These are phyloP conservation scores for Aureobasidium sp. DNA, from an alignment of 2,329 filamentous ascomycete species.

Conservation along the genomic window DNA sequence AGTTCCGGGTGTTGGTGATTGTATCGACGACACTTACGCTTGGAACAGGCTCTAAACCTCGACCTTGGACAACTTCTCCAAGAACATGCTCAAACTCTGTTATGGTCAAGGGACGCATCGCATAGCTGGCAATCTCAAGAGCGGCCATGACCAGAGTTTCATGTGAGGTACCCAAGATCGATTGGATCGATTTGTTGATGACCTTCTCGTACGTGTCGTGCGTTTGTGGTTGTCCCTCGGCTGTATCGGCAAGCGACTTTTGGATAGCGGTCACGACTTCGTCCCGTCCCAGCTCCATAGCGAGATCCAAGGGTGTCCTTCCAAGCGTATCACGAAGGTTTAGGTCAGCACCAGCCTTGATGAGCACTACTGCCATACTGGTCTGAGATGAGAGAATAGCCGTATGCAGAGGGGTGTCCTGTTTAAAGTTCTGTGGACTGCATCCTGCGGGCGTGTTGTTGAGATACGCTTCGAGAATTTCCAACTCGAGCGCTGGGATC, in stretches of 20 bases:
- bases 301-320: background rate
- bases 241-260: background rate
- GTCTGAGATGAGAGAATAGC: background rate
- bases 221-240: background rate
- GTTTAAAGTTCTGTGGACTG: background rate
- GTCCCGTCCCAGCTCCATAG: background rate
- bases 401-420: background rate
- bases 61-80: background rate
- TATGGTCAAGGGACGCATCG: background rate
- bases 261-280: background rate
- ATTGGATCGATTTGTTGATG: background rate
- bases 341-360: background rate
- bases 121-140: background rate
- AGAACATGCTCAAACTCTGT: background rate
- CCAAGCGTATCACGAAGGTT: background rate
- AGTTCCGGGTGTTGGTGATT: background rate
- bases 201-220: background rate
- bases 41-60: too few relatives aligned
- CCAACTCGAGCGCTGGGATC: too few relatives aligned
- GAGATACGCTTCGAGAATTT: too few relatives aligned
- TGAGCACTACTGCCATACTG: background rate
- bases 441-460: background rate
- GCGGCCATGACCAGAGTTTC: constrained; percentile 13
- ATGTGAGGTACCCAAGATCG: background rate
- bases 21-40: background rate